Evolutionary conservation across 2,329 filamentous ascomycete species (phyloP).

Genomic region (Sporothrix globosa): DNA sequence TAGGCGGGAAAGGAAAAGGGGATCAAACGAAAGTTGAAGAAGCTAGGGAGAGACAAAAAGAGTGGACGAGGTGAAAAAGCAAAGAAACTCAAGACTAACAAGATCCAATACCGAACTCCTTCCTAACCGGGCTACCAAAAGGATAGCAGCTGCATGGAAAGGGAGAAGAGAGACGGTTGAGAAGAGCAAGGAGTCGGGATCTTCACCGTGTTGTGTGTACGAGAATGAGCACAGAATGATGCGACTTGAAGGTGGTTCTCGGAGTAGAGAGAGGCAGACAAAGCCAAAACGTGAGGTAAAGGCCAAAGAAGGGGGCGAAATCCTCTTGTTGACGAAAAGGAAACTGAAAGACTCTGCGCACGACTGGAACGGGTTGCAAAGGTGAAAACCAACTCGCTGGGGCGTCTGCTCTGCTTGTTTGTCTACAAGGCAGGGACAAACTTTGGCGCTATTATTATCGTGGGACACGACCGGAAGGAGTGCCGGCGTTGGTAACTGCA

Average conservation of each 20-base stretch:
- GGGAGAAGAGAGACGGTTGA: constrained; percentile 14
- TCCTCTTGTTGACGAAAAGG: not conserved
- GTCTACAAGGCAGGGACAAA: constrained; percentile 1
- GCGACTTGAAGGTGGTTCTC: not conserved
- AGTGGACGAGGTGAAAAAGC: constrained; percentile 6
- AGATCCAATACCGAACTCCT: constrained; percentile 6
- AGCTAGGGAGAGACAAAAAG: not conserved
- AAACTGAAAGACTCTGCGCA: not conserved
- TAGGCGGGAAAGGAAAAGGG: not conserved
- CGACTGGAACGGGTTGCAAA: not conserved
- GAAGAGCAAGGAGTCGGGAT: constrained; percentile 22
- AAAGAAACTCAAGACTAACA: constrained; percentile 22
- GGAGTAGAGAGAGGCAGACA: not conserved
- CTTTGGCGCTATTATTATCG: constrained; percentile 29
- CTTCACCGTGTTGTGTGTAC: constrained; percentile 10
- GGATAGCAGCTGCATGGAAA: constrained; percentile 21
- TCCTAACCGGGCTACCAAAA: constrained; percentile 21
- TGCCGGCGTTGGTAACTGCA: constrained; percentile 31
- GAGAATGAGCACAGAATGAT: not conserved
- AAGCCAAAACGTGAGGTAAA: not conserved
- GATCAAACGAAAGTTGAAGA: constrained; percentile 14
- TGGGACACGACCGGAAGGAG: constrained; percentile 27
- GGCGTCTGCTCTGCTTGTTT: not conserved
- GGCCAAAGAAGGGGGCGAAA: not conserved
- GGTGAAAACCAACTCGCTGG: not conserved